A percentile compares a stretch with the other conserved stretches of the same genome.
Evolutionary conservation across 2,329 filamentous ascomycete genomes (phyloP).

Genomic region (Penicillium sp.): DNA sequence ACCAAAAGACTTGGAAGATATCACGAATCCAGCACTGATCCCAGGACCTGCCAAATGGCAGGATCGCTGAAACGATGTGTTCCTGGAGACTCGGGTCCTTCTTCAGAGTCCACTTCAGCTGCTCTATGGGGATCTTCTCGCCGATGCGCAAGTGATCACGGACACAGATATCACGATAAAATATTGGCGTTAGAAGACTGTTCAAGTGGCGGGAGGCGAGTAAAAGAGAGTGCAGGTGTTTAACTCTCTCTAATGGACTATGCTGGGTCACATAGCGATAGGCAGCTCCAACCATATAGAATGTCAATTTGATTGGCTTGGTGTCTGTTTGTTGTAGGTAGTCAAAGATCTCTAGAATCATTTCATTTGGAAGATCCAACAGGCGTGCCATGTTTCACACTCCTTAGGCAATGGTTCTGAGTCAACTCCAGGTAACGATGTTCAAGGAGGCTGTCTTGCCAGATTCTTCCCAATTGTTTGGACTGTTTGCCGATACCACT

Average conservation of each 20-base stretch:
- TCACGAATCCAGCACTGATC: background rate
- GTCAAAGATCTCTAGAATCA: slow-evolving; percentile 6
- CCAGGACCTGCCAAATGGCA: background rate
- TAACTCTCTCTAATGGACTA: background rate
- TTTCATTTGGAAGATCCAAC: slow-evolving; percentile 9
- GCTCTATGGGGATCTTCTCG: background rate
- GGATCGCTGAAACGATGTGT: slow-evolving; percentile 6
- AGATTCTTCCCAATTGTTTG: no score
- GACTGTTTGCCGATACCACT: no score
- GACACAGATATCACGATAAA: slow-evolving; percentile 11
- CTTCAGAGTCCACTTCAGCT: slow-evolving; percentile 5
- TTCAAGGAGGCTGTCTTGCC: no score
- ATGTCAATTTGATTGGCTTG: background rate
- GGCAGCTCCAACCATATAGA: slow-evolving; percentile 1
- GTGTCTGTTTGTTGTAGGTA: slow-evolving; percentile 9
- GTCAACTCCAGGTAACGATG: background rate
- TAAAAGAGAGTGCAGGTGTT: slow-evolving; percentile 7
- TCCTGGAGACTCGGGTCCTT: background rate
- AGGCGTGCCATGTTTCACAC: slow-evolving; percentile 5
- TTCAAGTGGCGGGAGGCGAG: background rate
- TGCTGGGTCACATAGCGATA: background rate
- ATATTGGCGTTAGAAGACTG: slow-evolving; percentile 1
- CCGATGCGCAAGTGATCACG: background rate
- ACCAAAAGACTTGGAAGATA: slow-evolving; percentile 1
- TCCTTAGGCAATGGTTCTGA: background rate